phyloP scores from a whole-genome alignment of 768 basidiomycete species.

The Lactifluus echinatus region DNA sequence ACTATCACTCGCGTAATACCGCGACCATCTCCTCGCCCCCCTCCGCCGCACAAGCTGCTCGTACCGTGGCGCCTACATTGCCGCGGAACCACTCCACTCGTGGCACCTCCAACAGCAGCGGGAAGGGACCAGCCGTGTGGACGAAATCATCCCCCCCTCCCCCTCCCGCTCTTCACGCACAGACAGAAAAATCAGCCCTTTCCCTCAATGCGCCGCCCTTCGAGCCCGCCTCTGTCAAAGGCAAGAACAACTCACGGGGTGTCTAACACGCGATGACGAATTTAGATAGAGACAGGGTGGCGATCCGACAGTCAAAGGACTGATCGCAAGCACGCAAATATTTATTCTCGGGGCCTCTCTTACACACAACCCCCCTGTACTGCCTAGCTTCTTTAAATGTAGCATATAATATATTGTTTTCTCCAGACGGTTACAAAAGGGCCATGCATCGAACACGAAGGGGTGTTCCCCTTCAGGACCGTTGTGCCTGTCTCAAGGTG shows the following conservation, averaged over 20 bases:
- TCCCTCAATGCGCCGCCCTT: constrained; percentile 49
- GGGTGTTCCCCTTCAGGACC: too few relatives aligned
- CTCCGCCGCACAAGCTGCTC: not conserved
- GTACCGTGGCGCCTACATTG: not conserved
- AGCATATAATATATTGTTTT: not conserved
- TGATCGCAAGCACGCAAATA: not conserved
- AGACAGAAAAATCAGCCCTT: constrained; percentile 30
- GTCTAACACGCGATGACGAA: too few relatives aligned
- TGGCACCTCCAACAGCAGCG: constrained; percentile 12
- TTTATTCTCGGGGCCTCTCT: not conserved
- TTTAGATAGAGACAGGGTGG: not conserved
- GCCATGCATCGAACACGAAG: too few relatives aligned
- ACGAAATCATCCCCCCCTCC: constrained; percentile 17
- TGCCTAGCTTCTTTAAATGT: not conserved
- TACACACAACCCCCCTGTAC: not conserved
- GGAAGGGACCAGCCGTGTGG: constrained; percentile 17
- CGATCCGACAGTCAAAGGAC: not conserved
- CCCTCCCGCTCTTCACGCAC: constrained; percentile 10
- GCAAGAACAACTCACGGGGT: not conserved
- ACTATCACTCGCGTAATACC: not conserved
- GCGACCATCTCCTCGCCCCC: not conserved
- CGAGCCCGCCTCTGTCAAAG: constrained; percentile 34
- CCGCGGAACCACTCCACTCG: not conserved
- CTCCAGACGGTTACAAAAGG: not conserved
- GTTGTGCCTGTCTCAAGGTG: constrained; percentile 40